A percentile compares a stretch with the other conserved stretches of the same genome.
Evolutionary conservation across 2,329 filamentous ascomycete species (phyloP).

Genomic region (Periconia sp.): DNA sequence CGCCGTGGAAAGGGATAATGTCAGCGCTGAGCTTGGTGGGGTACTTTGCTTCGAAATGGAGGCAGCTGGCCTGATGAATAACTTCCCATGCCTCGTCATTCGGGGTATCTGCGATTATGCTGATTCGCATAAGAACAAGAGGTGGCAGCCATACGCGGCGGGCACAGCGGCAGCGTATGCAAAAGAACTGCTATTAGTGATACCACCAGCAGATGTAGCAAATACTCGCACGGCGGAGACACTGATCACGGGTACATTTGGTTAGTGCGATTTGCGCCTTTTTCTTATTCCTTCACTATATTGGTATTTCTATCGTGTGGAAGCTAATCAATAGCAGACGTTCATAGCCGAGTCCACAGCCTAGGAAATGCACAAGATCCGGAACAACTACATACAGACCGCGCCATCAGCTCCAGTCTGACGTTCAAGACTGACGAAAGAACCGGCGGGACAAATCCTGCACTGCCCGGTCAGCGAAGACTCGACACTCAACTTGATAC

Average conservation of each 20-base stretch:
- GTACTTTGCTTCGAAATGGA: constrained; percentile 15
- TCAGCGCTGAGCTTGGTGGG: constrained; percentile 9
- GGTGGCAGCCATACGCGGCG: constrained; percentile 17
- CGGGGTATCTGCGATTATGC: constrained; percentile 22
- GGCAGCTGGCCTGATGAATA: not conserved
- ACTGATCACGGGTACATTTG: not conserved
- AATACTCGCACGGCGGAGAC: constrained; percentile 4
- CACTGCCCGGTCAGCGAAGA: not conserved
- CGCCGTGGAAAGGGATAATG: constrained; percentile 1
- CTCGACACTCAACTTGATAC: too few species aligned
- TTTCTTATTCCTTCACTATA: not conserved
- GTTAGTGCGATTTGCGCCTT: not conserved
- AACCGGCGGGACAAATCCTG: not conserved
- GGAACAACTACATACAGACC: too few species aligned
- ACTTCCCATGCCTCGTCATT: constrained; percentile 9
- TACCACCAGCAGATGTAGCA: constrained; percentile 1
- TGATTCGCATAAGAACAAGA: constrained; percentile 21
- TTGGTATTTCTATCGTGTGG: not conserved
- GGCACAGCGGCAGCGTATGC: constrained; percentile 14
- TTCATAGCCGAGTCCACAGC: too few species aligned
- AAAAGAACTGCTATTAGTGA: constrained; percentile 9
- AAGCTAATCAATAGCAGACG: too few species aligned
- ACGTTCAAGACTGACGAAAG: too few species aligned
- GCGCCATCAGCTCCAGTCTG: too few species aligned
- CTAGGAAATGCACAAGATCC: too few species aligned